phyloP scores from a whole-genome alignment of 345 rosid genomes.

The Punica granatum region DNA sequence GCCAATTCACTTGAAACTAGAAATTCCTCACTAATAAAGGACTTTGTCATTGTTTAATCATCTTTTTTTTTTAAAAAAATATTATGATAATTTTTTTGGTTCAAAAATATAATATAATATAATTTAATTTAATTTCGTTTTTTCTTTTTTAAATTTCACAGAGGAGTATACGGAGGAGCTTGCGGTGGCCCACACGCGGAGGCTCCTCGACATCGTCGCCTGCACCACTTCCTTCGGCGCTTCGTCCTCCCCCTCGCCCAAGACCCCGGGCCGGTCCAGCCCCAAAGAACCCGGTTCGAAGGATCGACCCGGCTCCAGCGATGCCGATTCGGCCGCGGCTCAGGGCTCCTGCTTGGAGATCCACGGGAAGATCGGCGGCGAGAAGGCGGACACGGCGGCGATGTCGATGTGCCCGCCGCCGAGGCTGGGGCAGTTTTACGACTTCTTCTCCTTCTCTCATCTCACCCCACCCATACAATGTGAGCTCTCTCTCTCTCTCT shows the following conservation, averaged over 20 bases:
- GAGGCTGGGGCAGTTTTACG: slow-evolving; percentile 81
- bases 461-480: slow-evolving; percentile 82
- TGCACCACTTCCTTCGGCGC: slow-evolving; percentile 70
- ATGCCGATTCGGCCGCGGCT: slow-evolving; percentile 4
- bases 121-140: background rate
- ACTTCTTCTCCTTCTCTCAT: slow-evolving; percentile 83
- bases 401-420: slow-evolving; percentile 73
- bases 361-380: slow-evolving; percentile 18
- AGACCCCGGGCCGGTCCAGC: slow-evolving; percentile 30
- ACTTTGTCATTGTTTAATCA: no score
- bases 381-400: slow-evolving; percentile 27
- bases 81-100: background rate
- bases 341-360: slow-evolving; percentile 12
- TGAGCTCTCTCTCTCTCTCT: slow-evolving; percentile 16
- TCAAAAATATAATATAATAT: background rate
- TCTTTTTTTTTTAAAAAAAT: no score
- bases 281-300: slow-evolving; percentile 24
- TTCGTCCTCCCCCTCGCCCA: slow-evolving; percentile 27
- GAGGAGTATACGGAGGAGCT: slow-evolving; percentile 81
- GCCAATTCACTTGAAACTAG: no score
- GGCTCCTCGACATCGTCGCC: slow-evolving; percentile 85
- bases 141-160: slow-evolving; percentile 16
- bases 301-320: slow-evolving; percentile 19
- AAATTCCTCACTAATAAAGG: no score
- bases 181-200: slow-evolving; percentile 68